Percentiles rank a stretch among this genome's conserved stretches.
phyloP scores from a whole-genome alignment of 2,329 filamentous ascomycete genomes.

The Hansfordia pulvinata region DNA sequence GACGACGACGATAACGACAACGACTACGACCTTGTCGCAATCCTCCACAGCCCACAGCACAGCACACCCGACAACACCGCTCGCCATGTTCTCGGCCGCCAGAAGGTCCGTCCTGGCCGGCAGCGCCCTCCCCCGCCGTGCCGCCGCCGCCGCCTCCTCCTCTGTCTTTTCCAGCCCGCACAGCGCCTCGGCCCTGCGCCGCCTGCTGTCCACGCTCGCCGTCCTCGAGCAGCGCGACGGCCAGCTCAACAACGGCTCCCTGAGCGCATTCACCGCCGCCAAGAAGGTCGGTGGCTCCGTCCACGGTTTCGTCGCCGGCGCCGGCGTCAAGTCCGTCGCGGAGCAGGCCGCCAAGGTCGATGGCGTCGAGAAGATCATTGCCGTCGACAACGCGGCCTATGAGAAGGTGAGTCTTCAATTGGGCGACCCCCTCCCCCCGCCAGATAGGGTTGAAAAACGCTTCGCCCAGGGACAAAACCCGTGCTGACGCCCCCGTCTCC shows the following conservation, averaged over 20 bases:
- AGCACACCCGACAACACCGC: slow-evolving; percentile 2
- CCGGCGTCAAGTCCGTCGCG: slow-evolving; percentile 60
- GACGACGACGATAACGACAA: too few species aligned
- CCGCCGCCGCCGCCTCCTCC: slow-evolving; percentile 14
- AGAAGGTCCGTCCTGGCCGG: slow-evolving; percentile 13
- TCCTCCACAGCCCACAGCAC: not conserved
- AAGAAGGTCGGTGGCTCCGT: slow-evolving; percentile 75
- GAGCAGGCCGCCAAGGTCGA: slow-evolving; percentile 79
- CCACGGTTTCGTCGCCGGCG: slow-evolving; percentile 78
- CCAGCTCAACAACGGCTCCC: slow-evolving; percentile 67
- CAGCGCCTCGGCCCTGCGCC: slow-evolving; percentile 48
- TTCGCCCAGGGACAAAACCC: slow-evolving; percentile 2
- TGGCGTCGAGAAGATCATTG: slow-evolving; percentile 83
- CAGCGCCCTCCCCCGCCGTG: slow-evolving; percentile 9
- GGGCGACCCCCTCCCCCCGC: not conserved
- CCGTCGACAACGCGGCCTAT: slow-evolving; percentile 78
- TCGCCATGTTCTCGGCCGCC: slow-evolving; percentile 15
- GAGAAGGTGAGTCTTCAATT: slow-evolving; percentile 56
- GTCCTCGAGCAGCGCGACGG: slow-evolving; percentile 88
- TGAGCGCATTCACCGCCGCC: slow-evolving; percentile 77
- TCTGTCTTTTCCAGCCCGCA: slow-evolving; percentile 24
- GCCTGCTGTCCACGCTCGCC: slow-evolving; percentile 76
- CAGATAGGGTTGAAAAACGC: not conserved
- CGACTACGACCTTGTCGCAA: too few species aligned
- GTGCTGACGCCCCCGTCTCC: not conserved